Conservation (phyloP, 305 asterid genomes). For the Fraxinus xanthoxyloides region DNA sequence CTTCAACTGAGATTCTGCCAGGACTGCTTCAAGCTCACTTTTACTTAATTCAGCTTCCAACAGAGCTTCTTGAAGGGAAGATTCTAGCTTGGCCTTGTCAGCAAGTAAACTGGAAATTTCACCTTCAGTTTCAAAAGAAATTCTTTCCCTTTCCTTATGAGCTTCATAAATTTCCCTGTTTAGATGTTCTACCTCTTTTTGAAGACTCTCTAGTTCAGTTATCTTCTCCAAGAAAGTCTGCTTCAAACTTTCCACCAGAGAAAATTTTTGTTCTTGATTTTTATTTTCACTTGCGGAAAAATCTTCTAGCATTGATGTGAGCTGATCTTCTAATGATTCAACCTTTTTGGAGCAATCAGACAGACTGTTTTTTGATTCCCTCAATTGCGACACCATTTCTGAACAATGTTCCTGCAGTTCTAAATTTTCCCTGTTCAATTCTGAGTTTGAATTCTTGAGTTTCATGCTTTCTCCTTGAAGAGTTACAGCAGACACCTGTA, state of each 20-base stretch:
- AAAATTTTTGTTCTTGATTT: slow-evolving; percentile 38
- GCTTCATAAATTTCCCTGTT: slow-evolving; percentile 32
- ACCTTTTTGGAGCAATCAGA: slow-evolving; percentile 41
- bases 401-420: slow-evolving; percentile 40
- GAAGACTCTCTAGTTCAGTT: slow-evolving; percentile 36
- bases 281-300: slow-evolving; percentile 45
- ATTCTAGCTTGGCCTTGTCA: slow-evolving; percentile 45
- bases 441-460: slow-evolving; percentile 39
- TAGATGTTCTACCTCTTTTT: slow-evolving; percentile 39
- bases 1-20: slow-evolving; percentile 38
- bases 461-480: slow-evolving; percentile 31
- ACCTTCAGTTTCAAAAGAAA: slow-evolving; percentile 33
- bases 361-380: slow-evolving; percentile 38
- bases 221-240: slow-evolving; percentile 34
- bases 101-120: slow-evolving; percentile 45
- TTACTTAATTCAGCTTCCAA: slow-evolving; percentile 33
- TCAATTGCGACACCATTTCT: slow-evolving; percentile 42
- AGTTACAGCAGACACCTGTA: slow-evolving; percentile 34
- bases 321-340: slow-evolving; percentile 49
- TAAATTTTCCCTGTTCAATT: slow-evolving; percentile 41
- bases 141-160: slow-evolving; percentile 40
- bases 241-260: slow-evolving; percentile 28
- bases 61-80: slow-evolving; percentile 42
- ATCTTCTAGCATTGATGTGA: slow-evolving; percentile 36
- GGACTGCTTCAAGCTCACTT: slow-evolving; percentile 29